Conservation (phyloP, 169 alveolate genomes). For the Eimeria zaria region DNA sequence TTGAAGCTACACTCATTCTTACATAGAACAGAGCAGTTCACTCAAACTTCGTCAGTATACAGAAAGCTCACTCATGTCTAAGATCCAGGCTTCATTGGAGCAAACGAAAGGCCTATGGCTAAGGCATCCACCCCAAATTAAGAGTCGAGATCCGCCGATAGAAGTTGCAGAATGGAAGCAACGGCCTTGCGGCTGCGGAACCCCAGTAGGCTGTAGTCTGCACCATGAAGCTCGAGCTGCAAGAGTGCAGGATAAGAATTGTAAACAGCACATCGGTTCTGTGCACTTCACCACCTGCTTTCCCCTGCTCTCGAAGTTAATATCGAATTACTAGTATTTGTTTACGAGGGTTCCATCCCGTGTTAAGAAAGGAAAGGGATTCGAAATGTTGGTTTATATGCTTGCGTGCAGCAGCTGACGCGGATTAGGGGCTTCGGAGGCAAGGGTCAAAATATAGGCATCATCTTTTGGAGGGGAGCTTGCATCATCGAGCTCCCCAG, state of each 20-base stretch:
- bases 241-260: neutral
- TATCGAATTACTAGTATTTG: neutral
- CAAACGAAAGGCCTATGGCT: conserved; percentile 52
- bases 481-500: conserved; percentile 33
- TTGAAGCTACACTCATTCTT: neutral
- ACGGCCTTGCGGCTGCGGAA: conserved; percentile 34
- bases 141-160: conserved; percentile 57
- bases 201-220: conserved; percentile 1
- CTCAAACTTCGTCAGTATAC: neutral
- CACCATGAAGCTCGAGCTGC: conserved; percentile 72
- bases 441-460: conserved; percentile 24
- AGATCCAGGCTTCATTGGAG: conserved; percentile 53
- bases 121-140: conserved; percentile 71
- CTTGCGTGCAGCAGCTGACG: conserved; percentile 37
- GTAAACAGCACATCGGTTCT: neutral
- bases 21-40: neutral
- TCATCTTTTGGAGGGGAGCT: conserved; percentile 51
- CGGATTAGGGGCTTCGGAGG: conserved; percentile 68
- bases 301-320: neutral
- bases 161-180: conserved; percentile 66
- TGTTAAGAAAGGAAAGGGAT: no score
- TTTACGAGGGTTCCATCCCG: neutral
- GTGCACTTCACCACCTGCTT: neutral
- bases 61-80: conserved; percentile 36
- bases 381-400: neutral